Base-by-base conservation (phyloP, 139 green algal genomes). In the Chlorella sp. region DNA sequence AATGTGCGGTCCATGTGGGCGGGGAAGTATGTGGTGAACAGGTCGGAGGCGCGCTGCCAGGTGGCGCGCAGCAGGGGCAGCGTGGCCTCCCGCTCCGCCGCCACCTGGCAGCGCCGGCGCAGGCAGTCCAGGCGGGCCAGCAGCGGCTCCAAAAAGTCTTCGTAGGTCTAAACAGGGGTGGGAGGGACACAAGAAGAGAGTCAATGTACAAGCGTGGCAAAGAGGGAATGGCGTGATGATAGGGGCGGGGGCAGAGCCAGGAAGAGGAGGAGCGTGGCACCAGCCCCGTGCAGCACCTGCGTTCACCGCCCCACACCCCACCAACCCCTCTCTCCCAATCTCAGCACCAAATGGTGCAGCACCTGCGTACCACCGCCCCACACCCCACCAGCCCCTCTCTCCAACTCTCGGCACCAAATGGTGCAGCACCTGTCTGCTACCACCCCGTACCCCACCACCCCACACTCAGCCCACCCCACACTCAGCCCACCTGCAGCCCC, bases 111-210 rank as follows among this genome's bases (percentile, higher is more conserved):
- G 48, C 48, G 80, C 22, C 88, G 84, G 0, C 96, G 88, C 53
- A 98, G 92, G 48, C 30, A 92, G 88, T 98, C 96, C 26, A 96
- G 24, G 1, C 93, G 92, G 15, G 96, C 95, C 66, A 98, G 92
- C 21, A 95, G 30, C 21, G 97, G 95, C 53, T 88, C 66, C 78
- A 93, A 28, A 18, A 89, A 80, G 24, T 94, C 91, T 85, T 97
- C 90, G 90, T 96, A 96, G 81, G 95, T 93, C 88, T 98, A 94
- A 9, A 18, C 4, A 34, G 30, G 40, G 7, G 22, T 57, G 85
- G 28, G 18, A 3, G 2, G 42, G 80, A 12, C 2, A 36, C 1
- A 32, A 40, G 75, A 12, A 57, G 11, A 16, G 30, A 21, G 16
- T 7, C 32, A 37, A 34, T 32, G 18, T 42, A 32, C 16, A 30